Evolutionary conservation across 495 filamentous ascomycete species (phyloP).

Genomic region (Neurospora tetrasperma): DNA sequence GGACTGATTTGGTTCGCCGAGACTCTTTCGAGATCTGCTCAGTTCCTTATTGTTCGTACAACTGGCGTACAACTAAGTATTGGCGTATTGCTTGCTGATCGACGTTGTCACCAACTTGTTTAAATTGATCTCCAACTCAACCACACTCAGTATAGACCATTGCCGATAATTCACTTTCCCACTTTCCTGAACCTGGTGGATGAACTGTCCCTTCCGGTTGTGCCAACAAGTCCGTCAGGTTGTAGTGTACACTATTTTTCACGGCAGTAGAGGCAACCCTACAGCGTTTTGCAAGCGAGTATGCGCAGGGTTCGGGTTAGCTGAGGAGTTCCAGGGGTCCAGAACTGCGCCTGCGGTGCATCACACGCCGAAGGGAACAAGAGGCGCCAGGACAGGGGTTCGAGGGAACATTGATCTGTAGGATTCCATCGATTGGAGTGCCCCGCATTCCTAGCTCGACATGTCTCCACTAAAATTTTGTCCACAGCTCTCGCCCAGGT

Average conservation of each 20-base stretch:
- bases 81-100: not conserved
- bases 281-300: not conserved
- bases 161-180: not conserved
- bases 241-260: not conserved
- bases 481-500: not conserved
- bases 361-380: not conserved
- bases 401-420: not conserved
- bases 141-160: not conserved
- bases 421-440: not conserved
- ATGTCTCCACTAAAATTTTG: constrained; percentile 6
- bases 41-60: not conserved
- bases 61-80: not conserved
- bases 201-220: not conserved
- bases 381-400: not conserved
- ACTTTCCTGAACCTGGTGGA: not conserved
- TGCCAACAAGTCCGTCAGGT: not conserved
- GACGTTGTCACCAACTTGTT: not conserved
- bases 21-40: not conserved
- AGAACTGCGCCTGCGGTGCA: not conserved
- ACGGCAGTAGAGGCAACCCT: not conserved
- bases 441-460: not conserved
- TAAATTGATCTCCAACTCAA: not conserved
- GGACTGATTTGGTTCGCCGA: not conserved
- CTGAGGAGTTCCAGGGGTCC: not conserved
- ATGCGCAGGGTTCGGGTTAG: not conserved